These are phyloP conservation scores for Lipomyces mesembrius DNA, from an alignment of 805 yeast genomes.

Conservation along the genomic window DNA sequence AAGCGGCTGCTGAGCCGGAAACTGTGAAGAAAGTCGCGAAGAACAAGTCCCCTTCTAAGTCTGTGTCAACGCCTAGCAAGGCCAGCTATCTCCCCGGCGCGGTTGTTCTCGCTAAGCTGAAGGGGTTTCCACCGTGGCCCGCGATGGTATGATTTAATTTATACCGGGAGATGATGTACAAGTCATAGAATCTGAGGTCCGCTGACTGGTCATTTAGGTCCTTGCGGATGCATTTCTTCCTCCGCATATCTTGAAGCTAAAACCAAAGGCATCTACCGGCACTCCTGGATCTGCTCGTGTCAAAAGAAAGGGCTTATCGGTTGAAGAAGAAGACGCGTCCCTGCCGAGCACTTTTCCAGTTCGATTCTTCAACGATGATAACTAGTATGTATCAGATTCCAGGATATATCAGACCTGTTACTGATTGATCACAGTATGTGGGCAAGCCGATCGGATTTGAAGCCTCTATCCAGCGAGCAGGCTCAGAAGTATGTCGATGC, in stretches of 20 bases:
- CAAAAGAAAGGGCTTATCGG: constrained; percentile 37
- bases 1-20: constrained; percentile 6
- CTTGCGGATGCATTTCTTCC: constrained; percentile 40
- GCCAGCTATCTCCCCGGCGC: constrained; percentile 53
- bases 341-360: constrained; percentile 52
- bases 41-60: constrained; percentile 8
- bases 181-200: neutral
- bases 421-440: constrained; percentile 51
- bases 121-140: constrained; percentile 92
- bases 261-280: constrained; percentile 54
- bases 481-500: constrained; percentile 50
- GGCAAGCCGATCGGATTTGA: constrained; percentile 60
- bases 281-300: constrained; percentile 39
- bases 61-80: constrained; percentile 6
- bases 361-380: constrained; percentile 72
- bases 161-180: neutral
- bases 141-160: constrained; percentile 59
- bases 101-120: constrained; percentile 75
- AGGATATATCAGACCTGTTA: neutral
- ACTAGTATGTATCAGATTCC: constrained; percentile 47
- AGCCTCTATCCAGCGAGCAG: constrained; percentile 50
- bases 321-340: constrained; percentile 24
- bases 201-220: constrained; percentile 23
- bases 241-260: constrained; percentile 38
- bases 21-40: constrained; percentile 2